Evolutionary conservation across 768 basidiomycete species (phyloP).

Genomic region (Cyathus striatus): DNA sequence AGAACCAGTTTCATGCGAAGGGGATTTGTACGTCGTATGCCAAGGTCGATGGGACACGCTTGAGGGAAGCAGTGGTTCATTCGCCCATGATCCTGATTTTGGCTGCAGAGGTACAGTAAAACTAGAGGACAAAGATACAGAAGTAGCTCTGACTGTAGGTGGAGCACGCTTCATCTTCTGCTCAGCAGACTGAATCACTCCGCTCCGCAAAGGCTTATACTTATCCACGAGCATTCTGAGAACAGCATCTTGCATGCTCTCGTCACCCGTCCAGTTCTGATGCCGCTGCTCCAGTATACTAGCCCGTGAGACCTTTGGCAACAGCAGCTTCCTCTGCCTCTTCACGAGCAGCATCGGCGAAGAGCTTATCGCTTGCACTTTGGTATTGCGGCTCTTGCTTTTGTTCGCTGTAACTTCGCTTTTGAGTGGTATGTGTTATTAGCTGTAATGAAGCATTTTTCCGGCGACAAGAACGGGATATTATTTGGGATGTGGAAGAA

Average conservation of each 20-base stretch:
- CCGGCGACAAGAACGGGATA: neutral
- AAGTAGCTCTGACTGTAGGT: slow-evolving; percentile 17
- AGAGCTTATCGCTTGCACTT: slow-evolving; percentile 56
- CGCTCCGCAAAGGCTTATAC: slow-evolving; percentile 74
- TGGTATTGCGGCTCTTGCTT: neutral
- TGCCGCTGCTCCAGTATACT: slow-evolving; percentile 37
- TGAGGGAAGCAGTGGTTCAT: slow-evolving; percentile 49
- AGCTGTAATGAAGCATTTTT: neutral
- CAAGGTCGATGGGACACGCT: slow-evolving; percentile 59
- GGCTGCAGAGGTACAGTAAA: slow-evolving; percentile 8
- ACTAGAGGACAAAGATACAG: slow-evolving; percentile 5
- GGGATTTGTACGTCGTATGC: slow-evolving; percentile 63
- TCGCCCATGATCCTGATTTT: slow-evolving; percentile 38
- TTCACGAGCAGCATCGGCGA: slow-evolving; percentile 57
- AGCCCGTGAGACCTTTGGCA: slow-evolving; percentile 6
- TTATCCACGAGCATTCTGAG: slow-evolving; percentile 85
- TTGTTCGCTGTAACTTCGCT: neutral
- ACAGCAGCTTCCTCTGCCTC: slow-evolving; percentile 28
- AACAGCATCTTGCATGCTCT: slow-evolving; percentile 62
- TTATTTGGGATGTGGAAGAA: slow-evolving; percentile 1
- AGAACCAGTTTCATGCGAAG: slow-evolving; percentile 46
- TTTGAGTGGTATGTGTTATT: neutral
- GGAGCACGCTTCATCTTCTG: slow-evolving; percentile 54
- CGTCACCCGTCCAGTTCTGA: slow-evolving; percentile 77
- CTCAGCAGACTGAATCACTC: slow-evolving; percentile 54